Percentiles rank a stretch among this genome's conserved stretches.
Conservation (phyloP, 768 basidiomycete species). For the Tephrocybe rancida region DNA sequence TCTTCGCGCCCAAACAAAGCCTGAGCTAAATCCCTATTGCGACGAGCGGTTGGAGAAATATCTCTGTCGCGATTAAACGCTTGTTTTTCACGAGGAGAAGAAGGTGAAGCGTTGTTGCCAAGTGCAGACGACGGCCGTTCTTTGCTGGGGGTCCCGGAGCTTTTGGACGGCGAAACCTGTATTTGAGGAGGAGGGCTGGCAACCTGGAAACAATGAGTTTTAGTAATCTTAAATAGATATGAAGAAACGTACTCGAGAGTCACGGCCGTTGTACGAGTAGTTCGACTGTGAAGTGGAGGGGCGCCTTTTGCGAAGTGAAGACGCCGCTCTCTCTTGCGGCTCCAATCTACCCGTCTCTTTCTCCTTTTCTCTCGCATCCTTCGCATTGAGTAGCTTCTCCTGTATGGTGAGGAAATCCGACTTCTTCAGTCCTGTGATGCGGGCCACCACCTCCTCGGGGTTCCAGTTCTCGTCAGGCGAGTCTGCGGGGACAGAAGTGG, state of each 20-base stretch:
- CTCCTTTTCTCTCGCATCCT: conserved; percentile 55
- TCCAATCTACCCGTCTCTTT: conserved; percentile 44
- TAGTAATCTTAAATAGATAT: conserved; percentile 14
- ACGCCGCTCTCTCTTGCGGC: conserved; percentile 62
- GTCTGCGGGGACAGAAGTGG: conserved; percentile 48
- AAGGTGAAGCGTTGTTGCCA: conserved; percentile 17
- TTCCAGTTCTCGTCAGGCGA: conserved; percentile 58
- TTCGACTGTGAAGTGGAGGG: conserved; percentile 86
- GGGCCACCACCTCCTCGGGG: conserved; percentile 66
- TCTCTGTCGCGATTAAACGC: conserved; percentile 31
- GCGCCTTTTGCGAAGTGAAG: conserved; percentile 66
- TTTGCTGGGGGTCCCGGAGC: conserved; percentile 27
- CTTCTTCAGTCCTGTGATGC: conserved; percentile 69
- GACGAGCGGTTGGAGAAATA: conserved; percentile 54
- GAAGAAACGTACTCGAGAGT: conserved; percentile 28
- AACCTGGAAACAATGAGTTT: conserved; percentile 39
- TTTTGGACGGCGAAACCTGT: conserved; percentile 38
- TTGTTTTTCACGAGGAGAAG: conserved; percentile 10
- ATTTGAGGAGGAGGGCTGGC: conserved; percentile 59
- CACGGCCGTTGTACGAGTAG: conserved; percentile 61
- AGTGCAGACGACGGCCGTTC: conserved; percentile 26
- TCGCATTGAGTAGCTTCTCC: conserved; percentile 71
- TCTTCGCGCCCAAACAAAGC: conserved; percentile 67
- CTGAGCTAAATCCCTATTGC: conserved; percentile 76
- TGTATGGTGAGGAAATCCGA: conserved; percentile 74